Percentiles rank a stretch among this genome's conserved stretches.
Conservation (phyloP, 495 filamentous ascomycete species). For the Cercophora sp. region DNA sequence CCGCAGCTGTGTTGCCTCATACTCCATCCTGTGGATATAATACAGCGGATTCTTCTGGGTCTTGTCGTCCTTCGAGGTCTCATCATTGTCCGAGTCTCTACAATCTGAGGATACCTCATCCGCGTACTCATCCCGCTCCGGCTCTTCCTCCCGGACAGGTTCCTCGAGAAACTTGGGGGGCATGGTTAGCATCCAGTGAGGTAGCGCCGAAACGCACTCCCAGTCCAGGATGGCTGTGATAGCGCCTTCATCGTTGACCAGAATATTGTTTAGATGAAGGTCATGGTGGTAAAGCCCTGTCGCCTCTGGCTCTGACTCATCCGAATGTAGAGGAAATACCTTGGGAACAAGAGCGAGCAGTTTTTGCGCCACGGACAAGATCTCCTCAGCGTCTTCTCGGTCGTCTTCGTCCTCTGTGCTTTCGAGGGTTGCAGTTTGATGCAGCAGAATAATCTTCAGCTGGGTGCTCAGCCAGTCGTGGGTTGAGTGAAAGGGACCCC, state of each 20-base stretch:
- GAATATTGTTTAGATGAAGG: constrained; percentile 45
- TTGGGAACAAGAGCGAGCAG: constrained; percentile 16
- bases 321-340: constrained; percentile 12
- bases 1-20: constrained; percentile 23
- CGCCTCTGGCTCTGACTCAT: constrained; percentile 16
- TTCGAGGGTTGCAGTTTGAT: constrained; percentile 7
- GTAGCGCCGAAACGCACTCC: constrained; percentile 46
- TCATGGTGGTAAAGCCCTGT: constrained; percentile 43
- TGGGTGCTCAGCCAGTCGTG: constrained; percentile 18
- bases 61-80: constrained; percentile 5
- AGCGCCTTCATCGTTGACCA: constrained; percentile 38
- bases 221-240: constrained; percentile 50
- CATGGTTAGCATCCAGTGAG: constrained; percentile 42
- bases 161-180: constrained; percentile 39
- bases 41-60: constrained; percentile 25
- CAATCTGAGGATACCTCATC: too few species aligned
- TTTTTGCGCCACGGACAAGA: constrained; percentile 7
- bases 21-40: constrained; percentile 26
- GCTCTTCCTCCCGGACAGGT: constrained; percentile 24
- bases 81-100: constrained; percentile 11
- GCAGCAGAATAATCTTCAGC: constrained; percentile 11
- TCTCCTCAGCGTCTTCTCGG: constrained; percentile 16
- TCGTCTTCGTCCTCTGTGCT: constrained; percentile 18
- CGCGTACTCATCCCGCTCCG: constrained; percentile 22
- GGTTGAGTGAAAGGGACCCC: constrained; percentile 20